These are phyloP conservation scores for Erythrobasidium hasegawianum DNA, from an alignment of 1,284 basidiomycete species.

Conservation along the genomic window DNA sequence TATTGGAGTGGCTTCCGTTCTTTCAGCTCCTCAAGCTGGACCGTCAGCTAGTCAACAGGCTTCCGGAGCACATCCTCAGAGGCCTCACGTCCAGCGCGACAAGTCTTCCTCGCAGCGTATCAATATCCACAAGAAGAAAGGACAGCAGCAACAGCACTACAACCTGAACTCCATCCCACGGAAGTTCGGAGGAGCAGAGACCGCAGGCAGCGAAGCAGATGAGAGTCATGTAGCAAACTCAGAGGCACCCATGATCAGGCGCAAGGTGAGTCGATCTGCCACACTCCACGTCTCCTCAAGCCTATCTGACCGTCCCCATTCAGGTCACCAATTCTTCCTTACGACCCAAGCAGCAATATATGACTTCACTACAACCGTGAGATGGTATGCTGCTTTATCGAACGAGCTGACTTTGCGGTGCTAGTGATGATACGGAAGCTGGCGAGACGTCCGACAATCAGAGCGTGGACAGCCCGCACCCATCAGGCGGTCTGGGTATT, in stretches of 20 bases:
- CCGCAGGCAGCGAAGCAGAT: slow-evolving; percentile 30
- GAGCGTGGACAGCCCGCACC: background rate
- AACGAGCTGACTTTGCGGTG: background rate
- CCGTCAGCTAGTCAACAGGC: background rate
- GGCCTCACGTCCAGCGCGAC: background rate
- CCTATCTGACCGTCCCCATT: background rate
- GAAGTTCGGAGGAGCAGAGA: slow-evolving; percentile 19
- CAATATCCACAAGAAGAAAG: slow-evolving; percentile 13
- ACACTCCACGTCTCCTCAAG: background rate
- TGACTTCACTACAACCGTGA: slow-evolving; percentile 30
- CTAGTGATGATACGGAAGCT: slow-evolving; percentile 27
- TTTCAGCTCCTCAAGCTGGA: background rate
- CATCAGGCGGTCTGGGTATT: slow-evolving; percentile 6
- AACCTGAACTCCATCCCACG: background rate
- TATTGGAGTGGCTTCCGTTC: slow-evolving; percentile 10
- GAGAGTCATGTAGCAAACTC: slow-evolving; percentile 32
- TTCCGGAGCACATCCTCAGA: background rate
- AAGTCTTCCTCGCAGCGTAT: background rate
- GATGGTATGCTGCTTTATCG: background rate
- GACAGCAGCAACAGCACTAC: slow-evolving; percentile 9
- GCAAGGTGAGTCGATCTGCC: slow-evolving; percentile 9
- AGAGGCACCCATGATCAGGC: slow-evolving; percentile 20
- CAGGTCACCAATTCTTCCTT: slow-evolving; percentile 10
- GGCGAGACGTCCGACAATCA: slow-evolving; percentile 17
- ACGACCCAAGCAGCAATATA: slow-evolving; percentile 27